Conservation (phyloP, 306 rosid species). For the Macrotyloma uniflorum region DNA sequence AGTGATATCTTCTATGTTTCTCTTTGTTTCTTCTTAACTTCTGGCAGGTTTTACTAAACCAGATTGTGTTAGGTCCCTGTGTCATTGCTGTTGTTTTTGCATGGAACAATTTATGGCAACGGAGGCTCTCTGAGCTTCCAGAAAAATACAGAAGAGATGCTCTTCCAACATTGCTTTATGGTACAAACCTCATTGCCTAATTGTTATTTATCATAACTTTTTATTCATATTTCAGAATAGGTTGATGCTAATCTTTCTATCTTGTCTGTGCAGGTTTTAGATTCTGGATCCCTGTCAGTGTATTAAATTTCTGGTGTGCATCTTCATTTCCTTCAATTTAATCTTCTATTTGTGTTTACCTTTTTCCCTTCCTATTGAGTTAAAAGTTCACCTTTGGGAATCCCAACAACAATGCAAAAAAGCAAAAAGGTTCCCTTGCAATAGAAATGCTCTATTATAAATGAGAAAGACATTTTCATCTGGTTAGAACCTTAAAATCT, state of each 20-base stretch:
- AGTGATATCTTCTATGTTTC: conserved; percentile 7
- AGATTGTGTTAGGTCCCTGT: conserved; percentile 85
- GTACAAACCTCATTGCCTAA: conserved; percentile 43
- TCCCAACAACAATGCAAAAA: background rate
- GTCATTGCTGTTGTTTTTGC: conserved; percentile 94
- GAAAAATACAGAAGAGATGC: conserved; percentile 83
- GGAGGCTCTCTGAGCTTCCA: conserved; percentile 81
- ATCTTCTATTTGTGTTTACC: conserved; percentile 15
- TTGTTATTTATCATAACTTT: conserved; percentile 19
- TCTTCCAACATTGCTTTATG: conserved; percentile 71
- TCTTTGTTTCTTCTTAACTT: background rate
- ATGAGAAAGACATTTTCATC: background rate
- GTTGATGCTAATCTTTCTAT: conserved; percentile 6
- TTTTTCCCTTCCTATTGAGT: background rate
- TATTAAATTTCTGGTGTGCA: conserved; percentile 75
- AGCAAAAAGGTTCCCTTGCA: background rate
- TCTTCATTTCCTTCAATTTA: conserved; percentile 14
- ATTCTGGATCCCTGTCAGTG: conserved; percentile 95
- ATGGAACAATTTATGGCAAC: conserved; percentile 87
- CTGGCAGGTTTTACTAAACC: conserved; percentile 84
- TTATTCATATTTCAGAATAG: conserved; percentile 20
- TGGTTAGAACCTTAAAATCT: background rate
- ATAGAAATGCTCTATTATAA: background rate
- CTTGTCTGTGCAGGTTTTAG: conserved; percentile 73
- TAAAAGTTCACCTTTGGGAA: conserved; percentile 1